phyloP scores from a whole-genome alignment of 1,284 basidiomycete genomes.

The Ustilago curta region DNA sequence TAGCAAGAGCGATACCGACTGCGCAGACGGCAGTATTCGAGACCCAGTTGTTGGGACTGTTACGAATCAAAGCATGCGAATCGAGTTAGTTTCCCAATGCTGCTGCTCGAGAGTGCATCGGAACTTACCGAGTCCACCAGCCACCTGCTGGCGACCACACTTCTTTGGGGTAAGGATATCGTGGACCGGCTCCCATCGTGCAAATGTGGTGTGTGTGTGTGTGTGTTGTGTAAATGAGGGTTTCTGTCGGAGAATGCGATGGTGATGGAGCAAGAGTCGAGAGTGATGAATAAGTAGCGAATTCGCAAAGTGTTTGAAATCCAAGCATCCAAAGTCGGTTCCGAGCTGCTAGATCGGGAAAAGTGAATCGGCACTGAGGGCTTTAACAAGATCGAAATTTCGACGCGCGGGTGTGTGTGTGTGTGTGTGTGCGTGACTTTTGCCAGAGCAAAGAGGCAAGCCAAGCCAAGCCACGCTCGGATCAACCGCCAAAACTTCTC shows the following conservation, averaged over 20 bases:
- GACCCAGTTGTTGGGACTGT: slow-evolving; percentile 73
- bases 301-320: slow-evolving; percentile 1
- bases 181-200: slow-evolving; percentile 69
- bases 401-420: too few species aligned
- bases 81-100: neutral
- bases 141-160: slow-evolving; percentile 74
- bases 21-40: slow-evolving; percentile 72
- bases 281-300: too few species aligned
- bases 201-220: neutral
- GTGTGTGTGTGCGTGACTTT: too few species aligned
- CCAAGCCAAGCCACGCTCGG: too few species aligned
- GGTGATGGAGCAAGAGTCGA: neutral
- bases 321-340: slow-evolving; percentile 3
- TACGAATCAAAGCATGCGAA: neutral
- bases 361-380: too few species aligned
- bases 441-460: too few species aligned
- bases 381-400: too few species aligned
- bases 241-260: neutral
- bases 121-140: slow-evolving; percentile 72
- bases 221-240: neutral
- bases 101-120: neutral
- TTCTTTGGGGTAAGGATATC: slow-evolving; percentile 74
- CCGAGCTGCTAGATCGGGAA: neutral
- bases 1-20: slow-evolving; percentile 71
- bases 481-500: too few species aligned